Evolutionary conservation across 2,329 filamentous ascomycete species (phyloP).

Genomic region (Fusarium papillatum): DNA sequence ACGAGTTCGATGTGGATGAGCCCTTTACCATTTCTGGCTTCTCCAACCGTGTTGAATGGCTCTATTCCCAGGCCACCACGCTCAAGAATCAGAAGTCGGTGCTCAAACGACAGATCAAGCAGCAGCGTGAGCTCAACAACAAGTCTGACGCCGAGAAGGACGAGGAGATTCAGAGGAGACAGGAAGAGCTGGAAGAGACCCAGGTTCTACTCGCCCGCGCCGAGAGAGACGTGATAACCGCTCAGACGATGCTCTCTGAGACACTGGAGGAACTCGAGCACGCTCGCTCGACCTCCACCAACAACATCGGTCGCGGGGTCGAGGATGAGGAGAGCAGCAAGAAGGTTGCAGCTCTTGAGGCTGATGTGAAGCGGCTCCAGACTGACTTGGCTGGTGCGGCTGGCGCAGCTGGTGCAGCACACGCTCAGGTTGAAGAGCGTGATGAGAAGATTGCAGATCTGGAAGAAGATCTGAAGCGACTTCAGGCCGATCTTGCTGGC

Average conservation of each 20-base stretch:
- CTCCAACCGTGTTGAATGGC: conserved; percentile 81
- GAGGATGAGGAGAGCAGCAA: conserved; percentile 50
- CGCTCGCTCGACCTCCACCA: conserved; percentile 40
- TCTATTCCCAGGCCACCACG: conserved; percentile 82
- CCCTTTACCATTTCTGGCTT: conserved; percentile 83
- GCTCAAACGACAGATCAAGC: conserved; percentile 91
- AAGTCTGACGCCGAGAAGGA: conserved; percentile 84
- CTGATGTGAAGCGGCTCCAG: conserved; percentile 50
- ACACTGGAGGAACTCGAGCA: conserved; percentile 63
- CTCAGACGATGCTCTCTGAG: conserved; percentile 63
- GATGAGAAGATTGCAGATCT: conserved; percentile 57
- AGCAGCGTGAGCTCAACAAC: conserved; percentile 92
- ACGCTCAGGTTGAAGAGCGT: conserved; percentile 49
- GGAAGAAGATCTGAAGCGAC: conserved; percentile 44
- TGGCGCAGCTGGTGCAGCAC: conserved; percentile 38
- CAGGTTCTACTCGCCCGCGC: conserved; percentile 51
- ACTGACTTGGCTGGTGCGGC: conserved; percentile 36
- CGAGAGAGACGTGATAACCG: conserved; percentile 53
- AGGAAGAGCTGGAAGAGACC: conserved; percentile 66
- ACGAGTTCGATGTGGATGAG: conserved; percentile 69
- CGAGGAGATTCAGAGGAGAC: conserved; percentile 70
- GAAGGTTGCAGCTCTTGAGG: conserved; percentile 55
- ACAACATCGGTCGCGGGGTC: conserved; percentile 34
- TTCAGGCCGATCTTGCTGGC: conserved; percentile 35
- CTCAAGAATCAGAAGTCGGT: conserved; percentile 92